Evolutionary conservation across 768 basidiomycete genomes (phyloP), one percentile per base, ranked within the genome.

Genomic region (Leccinum olivaceopallidum): DNA sequence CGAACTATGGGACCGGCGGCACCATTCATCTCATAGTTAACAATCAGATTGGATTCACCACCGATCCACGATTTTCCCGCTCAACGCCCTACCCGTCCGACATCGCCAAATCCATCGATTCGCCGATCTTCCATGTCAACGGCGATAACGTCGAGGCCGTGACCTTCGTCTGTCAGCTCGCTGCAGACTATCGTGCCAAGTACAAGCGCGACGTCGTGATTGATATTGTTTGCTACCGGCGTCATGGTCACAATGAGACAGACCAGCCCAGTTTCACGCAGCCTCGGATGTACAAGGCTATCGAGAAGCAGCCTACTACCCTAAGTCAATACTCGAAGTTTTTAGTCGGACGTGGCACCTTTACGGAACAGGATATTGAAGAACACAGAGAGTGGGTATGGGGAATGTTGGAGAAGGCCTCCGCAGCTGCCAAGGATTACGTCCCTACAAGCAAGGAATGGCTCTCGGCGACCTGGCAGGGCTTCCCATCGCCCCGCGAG

Each of bases 351-450:
- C 92, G 97, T 58, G 89, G 90, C 28, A 94, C 95, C 1, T 99
- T 99, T 75, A 95, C 94, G 34, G 90, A 94, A 75, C 88, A 90
- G 76, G 95, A 98, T 70, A 93, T 98, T 56, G 95, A 96, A 72
- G 95, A 98, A 71, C 97, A 98, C 81, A 94, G 94, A 82, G 92
- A 90, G 68, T 99, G 97, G 97, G 97, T 99, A 4, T 97, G 94
- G 95, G 94, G 94, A 36, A 96, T 95, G 92, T 81, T 99, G 59
- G 97, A 99, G 77, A 95, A 89, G 76, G 94, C 97, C 8, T 87
- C 91, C n/a, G 86, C 83, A n/a, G 94, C 85, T 9, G 83, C 92
- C 13, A 97, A 98, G 79, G 94, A 98, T 73, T 99, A 99, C 75
- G 87, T 95, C 44, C 94, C 97, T 13, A 90, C 94, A 4, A 85